Evolutionary conservation across 2,329 filamentous ascomycete genomes (phyloP), one percentile per base, ranked within the genome.

Genomic region (Monilinia aucupariae): DNA sequence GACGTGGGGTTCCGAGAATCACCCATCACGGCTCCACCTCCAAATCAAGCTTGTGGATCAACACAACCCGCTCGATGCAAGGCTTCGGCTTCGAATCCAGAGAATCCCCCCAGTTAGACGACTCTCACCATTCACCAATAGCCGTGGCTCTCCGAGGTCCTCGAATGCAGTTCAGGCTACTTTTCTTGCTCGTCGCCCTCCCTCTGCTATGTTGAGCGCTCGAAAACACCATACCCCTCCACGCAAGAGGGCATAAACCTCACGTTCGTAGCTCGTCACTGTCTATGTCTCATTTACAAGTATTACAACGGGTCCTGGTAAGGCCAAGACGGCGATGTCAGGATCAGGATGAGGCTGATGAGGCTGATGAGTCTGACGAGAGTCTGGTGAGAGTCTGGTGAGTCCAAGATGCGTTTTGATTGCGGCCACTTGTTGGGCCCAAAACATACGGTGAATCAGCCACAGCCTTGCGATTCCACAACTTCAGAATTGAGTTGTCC

Each of bases 341-440:
- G 17, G 17, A 55, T 41, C 10, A 32, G 27, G 53, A 9, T 55
- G 53, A 55, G 53, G 53, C 39, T 55, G 25, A 55, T 55, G 41
- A 43, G 32, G 9, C 3, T 20, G 10, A 39, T 43, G 41, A 53
- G 32, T 53, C 32, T 39, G n/a, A n/a, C n/a, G n/a, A n/a, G n/a
- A n/a, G n/a, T n/a, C n/a, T n/a, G n/a, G n/a, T n/a, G n/a, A n/a
- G n/a, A n/a, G n/a, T n/a, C n/a, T n/a, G n/a, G n/a, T n/a, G n/a
- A n/a, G n/a, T n/a, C n/a, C n/a, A 39, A 37, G 25, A 55, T 43
- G 8, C 27, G 22, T 41, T 53, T 53, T 53, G 15, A 25, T 15
- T 17, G 25, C 22, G 39, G 43, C 25, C 17, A n/a, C 17, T 43
- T 37, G n/a, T 43, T 55, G 39, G 25, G n/a, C 52, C 6, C 25